A percentile compares a stretch with the other conserved stretches of the same genome.
phyloP scores from a whole-genome alignment of 2,329 filamentous ascomycete species.

The Pseudocercospora cruenta region DNA sequence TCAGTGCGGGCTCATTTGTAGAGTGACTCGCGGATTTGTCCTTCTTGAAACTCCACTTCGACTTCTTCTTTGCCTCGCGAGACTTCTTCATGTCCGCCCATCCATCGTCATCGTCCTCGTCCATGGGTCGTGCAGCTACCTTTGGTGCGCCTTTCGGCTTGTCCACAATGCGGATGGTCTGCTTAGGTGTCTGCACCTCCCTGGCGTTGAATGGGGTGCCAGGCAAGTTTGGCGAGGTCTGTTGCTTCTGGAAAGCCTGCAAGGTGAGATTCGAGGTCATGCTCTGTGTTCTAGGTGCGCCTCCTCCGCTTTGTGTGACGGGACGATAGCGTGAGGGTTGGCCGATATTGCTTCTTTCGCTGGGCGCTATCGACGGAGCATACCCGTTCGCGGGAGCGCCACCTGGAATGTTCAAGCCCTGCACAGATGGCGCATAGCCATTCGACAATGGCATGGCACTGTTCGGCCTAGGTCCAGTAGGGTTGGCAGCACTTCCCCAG shows the following conservation, averaged over 20 bases:
- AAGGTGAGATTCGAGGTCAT: conserved; percentile 39
- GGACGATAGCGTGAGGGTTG: conserved; percentile 88
- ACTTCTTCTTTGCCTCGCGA: conserved; percentile 39
- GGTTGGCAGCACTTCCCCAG: conserved; percentile 32
- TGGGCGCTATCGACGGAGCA: conserved; percentile 88
- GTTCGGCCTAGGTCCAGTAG: conserved; percentile 50
- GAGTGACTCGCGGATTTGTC: conserved; percentile 27
- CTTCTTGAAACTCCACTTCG: conserved; percentile 32
- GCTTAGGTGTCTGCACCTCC: conserved; percentile 28
- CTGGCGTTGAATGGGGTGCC: conserved; percentile 27
- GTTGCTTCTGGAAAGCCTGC: conserved; percentile 34
- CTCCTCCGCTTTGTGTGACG: conserved; percentile 58
- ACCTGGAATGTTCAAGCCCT: conserved; percentile 44
- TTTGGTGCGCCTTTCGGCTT: conserved; percentile 42
- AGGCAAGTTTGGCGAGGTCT: conserved; percentile 26
- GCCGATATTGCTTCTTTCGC: conserved; percentile 91
- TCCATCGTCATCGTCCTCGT: conserved; percentile 42
- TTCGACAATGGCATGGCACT: conserved; percentile 39
- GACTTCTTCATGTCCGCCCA: conserved; percentile 42
- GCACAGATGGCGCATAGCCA: conserved; percentile 40
- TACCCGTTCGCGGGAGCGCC: conserved; percentile 61
- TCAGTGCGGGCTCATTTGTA: conserved; percentile 28
- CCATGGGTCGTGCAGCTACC: conserved; percentile 20
- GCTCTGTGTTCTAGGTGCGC: conserved; percentile 44
- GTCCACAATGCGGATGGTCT: conserved; percentile 42